Percentiles rank a stretch among this genome's conserved stretches.
Conservation (phyloP, 306 rosid species). For the Medicago truncatula region DNA sequence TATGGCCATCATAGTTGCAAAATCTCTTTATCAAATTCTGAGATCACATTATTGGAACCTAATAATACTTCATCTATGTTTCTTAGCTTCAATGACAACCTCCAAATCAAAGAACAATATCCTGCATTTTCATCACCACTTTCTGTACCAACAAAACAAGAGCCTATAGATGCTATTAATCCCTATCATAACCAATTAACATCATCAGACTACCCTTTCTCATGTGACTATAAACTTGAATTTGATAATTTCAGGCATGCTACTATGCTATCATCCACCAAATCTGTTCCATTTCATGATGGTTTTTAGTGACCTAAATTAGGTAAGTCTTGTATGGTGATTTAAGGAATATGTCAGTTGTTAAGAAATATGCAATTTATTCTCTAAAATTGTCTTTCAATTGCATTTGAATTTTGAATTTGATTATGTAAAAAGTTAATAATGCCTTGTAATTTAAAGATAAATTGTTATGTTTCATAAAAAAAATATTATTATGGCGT, state of each 20-base stretch:
- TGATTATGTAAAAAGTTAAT: too few species aligned
- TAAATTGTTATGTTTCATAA: too few species aligned
- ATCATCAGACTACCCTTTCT: neutral
- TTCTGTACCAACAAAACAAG: neutral
- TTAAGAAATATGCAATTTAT: too few species aligned
- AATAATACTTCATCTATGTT: conserved; percentile 22
- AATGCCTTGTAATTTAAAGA: too few species aligned
- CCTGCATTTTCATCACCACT: conserved; percentile 4
- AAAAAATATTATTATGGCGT: too few species aligned
- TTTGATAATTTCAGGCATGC: conserved; percentile 11
- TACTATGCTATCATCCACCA: neutral
- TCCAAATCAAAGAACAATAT: conserved; percentile 10
- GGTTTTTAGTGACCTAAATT: too few species aligned
- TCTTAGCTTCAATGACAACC: conserved; percentile 36
- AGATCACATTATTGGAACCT: conserved; percentile 38
- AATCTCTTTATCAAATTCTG: conserved; percentile 29
- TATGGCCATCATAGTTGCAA: conserved; percentile 60
- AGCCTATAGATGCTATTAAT: neutral
- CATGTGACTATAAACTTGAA: conserved; percentile 15
- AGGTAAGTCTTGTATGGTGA: too few species aligned
- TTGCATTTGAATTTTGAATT: too few species aligned
- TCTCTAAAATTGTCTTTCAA: too few species aligned
- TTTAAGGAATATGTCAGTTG: too few species aligned
- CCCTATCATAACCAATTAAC: conserved; percentile 2
- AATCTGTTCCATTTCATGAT: conserved; percentile 11